Percentiles rank a stretch among this genome's conserved stretches.
These are phyloP conservation scores for Rhizodiscina lignyota DNA, from an alignment of 495 filamentous ascomycete genomes.

Conservation along the genomic window DNA sequence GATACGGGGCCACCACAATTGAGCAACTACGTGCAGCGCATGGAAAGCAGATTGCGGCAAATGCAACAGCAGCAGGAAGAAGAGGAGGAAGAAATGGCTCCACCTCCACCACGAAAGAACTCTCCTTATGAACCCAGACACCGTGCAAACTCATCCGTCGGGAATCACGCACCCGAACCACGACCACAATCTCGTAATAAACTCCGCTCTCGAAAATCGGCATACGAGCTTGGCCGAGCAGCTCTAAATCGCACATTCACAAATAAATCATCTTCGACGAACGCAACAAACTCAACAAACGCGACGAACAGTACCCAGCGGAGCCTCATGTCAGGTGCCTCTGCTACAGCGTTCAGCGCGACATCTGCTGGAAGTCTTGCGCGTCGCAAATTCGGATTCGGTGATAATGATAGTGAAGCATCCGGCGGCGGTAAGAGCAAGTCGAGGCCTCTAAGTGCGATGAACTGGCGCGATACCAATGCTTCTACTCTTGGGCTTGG, in stretches of 20 bases:
- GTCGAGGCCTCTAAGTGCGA: conserved; percentile 34
- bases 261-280: conserved; percentile 67
- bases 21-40: conserved; percentile 71
- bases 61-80: conserved; percentile 59
- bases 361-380: conserved; percentile 90
- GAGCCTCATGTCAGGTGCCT: conserved; percentile 84
- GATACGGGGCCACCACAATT: conserved; percentile 50
- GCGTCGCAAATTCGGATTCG: conserved; percentile 36
- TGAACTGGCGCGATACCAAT: conserved; percentile 21
- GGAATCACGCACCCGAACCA: too few species aligned
- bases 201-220: conserved; percentile 44
- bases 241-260: conserved; percentile 62
- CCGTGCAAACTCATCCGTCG: too few species aligned
- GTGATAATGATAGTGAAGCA: background rate
- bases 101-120: too few species aligned
- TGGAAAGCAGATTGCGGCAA: conserved; percentile 64
- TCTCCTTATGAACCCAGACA: too few species aligned
- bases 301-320: conserved; percentile 63
- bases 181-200: too few species aligned
- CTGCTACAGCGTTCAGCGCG: conserved; percentile 79
- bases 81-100: conserved; percentile 2
- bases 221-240: conserved; percentile 61
- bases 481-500: conserved; percentile 21
- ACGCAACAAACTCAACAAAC: conserved; percentile 51
- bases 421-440: conserved; percentile 21